Evolutionary conservation across 768 basidiomycete genomes (phyloP), one percentile per base, ranked within the genome.

Genomic region (Chalciporus chontae): DNA sequence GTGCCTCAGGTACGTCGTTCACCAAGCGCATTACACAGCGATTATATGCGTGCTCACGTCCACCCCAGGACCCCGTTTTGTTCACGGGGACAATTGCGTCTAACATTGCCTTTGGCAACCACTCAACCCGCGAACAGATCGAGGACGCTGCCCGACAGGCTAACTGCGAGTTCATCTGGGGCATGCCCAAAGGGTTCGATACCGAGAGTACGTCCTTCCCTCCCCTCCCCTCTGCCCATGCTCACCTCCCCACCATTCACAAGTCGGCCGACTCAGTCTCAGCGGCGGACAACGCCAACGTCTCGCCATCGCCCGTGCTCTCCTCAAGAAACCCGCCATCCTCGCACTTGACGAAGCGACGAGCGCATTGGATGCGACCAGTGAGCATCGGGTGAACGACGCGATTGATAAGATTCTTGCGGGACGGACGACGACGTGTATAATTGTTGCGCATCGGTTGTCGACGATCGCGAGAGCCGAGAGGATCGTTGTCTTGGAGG

Each of bases 151-250:
- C 94, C 0, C 76, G 87, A 17, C 80, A 90, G 51, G 95, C 95
- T 2, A 96, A 97, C 58, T 97, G 94, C 68, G 93, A 95, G 60
- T 98, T 95, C 62, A 84, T 97, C 6, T 91, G 92, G 87, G 85
- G 88, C 14, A 83, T 98, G 77, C 94, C 94, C 9, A 77, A 92
- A 50, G 93, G 94, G 0, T 95, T 95, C 59, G 94, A 96, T 58
- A 97, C 95, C 0, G 77, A 84, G 58, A 94, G 93, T 94, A 55
- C 58, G 89, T 43, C 10, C 17, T 11, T 57, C 24, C 26, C 26
- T 26, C 5, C 43, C 24, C n/a, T 18, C 27, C 24, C 14, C 52
- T 11, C 17, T 10, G 40, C 17, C 9, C 26, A 31, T 19, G 1
- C n/a, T 13, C 15, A 32, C 80, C 15, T 21, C 21, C 11, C 8